A percentile compares a stretch with the other conserved stretches of the same genome.
Conservation (phyloP, 306 rosid species). For the Neltuma alba region DNA sequence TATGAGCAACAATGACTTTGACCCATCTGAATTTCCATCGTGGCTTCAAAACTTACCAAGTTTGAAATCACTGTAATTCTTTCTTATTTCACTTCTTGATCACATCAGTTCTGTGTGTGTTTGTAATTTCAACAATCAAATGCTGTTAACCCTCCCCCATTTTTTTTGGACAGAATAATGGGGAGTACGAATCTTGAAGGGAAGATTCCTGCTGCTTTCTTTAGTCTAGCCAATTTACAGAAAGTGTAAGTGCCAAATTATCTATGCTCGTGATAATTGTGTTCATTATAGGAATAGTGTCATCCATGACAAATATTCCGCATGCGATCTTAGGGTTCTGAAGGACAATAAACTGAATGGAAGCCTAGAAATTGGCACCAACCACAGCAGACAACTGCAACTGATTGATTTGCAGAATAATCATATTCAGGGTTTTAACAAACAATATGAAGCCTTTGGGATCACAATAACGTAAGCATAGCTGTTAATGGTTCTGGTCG, state of each 20-base stretch:
- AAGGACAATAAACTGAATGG: slow-evolving; percentile 41
- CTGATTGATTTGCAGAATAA: slow-evolving; percentile 46
- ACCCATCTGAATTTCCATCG: slow-evolving; percentile 41
- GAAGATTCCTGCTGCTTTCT: slow-evolving; percentile 52
- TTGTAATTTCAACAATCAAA: slow-evolving; percentile 8
- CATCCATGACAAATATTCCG: slow-evolving; percentile 4
- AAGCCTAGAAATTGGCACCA: slow-evolving; percentile 38
- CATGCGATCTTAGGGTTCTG: slow-evolving; percentile 36
- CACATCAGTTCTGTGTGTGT: background rate
- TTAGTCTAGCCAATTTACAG: slow-evolving; percentile 50
- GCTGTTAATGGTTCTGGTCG: background rate
- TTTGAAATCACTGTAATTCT: slow-evolving; percentile 59
- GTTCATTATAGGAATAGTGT: slow-evolving; percentile 9
- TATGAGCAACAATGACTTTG: slow-evolving; percentile 61
- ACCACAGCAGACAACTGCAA: slow-evolving; percentile 38
- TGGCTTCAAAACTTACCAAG: slow-evolving; percentile 45
- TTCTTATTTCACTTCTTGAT: slow-evolving; percentile 13
- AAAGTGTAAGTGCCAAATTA: slow-evolving; percentile 56
- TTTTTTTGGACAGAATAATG: slow-evolving; percentile 57
- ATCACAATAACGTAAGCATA: slow-evolving; percentile 44
- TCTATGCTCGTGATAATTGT: background rate
- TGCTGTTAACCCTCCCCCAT: slow-evolving; percentile 24
- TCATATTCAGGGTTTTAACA: slow-evolving; percentile 6
- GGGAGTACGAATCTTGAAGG: slow-evolving; percentile 52
- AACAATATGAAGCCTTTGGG: slow-evolving; percentile 12